These are phyloP conservation scores for Heterobasidion annosum DNA, from an alignment of 1,284 basidiomycete genomes.

Conservation along the genomic window DNA sequence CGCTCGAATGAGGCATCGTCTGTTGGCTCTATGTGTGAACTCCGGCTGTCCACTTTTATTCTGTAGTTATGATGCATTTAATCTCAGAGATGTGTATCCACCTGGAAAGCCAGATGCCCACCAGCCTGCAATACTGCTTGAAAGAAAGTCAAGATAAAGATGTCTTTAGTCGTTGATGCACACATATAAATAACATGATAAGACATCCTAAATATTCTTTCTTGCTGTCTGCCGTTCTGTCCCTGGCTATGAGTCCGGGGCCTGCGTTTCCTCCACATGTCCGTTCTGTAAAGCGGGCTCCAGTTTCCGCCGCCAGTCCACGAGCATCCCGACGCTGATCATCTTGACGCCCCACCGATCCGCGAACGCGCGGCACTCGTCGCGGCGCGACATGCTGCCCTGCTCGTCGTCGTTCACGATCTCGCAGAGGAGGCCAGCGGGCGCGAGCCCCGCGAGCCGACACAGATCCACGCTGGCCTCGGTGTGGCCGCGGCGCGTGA, in stretches of 20 bases:
- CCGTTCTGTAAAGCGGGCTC: constrained; percentile 2
- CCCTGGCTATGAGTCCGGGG: background rate
- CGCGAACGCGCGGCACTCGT: constrained; percentile 92
- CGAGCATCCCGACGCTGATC: constrained; percentile 86
- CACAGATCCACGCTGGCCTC: constrained; percentile 90
- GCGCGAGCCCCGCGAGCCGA: constrained; percentile 65
- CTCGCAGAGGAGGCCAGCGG: constrained; percentile 89
- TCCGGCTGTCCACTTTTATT: too few relatives aligned
- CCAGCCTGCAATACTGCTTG: too few relatives aligned
- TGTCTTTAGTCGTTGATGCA: too few relatives aligned
- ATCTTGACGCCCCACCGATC: constrained; percentile 86
- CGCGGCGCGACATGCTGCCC: constrained; percentile 93
- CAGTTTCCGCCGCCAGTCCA: constrained; percentile 25
- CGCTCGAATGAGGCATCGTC: too few relatives aligned
- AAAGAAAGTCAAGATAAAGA: too few relatives aligned
- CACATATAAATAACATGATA: too few relatives aligned
- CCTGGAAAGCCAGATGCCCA: too few relatives aligned
- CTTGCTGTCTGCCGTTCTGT: background rate
- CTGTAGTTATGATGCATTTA: too few relatives aligned
- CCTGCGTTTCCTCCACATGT: background rate
- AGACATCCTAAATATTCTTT: too few relatives aligned
- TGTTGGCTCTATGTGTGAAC: too few relatives aligned
- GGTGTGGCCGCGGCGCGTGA: constrained; percentile 87
- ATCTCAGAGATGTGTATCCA: too few relatives aligned
- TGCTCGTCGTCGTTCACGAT: constrained; percentile 87